Evolutionary conservation across 805 yeast genomes (phyloP), one percentile per base, ranked within the genome.

Genomic region (Saccharomycodes ludwigii): DNA sequence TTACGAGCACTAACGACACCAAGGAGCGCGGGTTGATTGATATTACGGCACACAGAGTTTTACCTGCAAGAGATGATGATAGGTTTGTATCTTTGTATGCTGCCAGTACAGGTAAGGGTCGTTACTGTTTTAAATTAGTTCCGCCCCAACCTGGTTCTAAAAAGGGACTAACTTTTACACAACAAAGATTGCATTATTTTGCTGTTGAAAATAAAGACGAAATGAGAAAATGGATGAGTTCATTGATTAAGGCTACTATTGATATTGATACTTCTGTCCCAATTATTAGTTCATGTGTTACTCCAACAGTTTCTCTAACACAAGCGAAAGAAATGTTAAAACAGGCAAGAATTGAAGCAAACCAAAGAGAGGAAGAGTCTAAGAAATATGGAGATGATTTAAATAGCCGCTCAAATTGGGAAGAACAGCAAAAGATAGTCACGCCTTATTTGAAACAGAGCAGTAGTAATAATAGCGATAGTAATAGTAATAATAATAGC

Each of bases 111-210:
- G 95, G 96, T 6, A 77, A 81, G 27, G 97, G 97, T n/a, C 67
- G 94, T 24, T 82, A 73, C 50, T 84, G 95, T 47, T 88, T 91
- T 63, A 86, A 86, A 54, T 54, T 91, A 9, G 73, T 86, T 3
- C 99, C 99, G 7, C 99, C 99, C 1, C 94, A 94, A 2, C 97
- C 97, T 0, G 99, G 99, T 0, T 82, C 88, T 32, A 76, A 78
- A 42, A 88, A 86, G 58, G 97, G 97, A 0, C 70, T 91, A 35
- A 86, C 95, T 0, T 91, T 91, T 54, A 91, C 99, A 0, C 95
- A 86, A 41, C 98, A 95, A 18, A 83, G 85, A 42, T 81, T 85
- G 6, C 98, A 91, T 48, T 91, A 79, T 54, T 91, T 91, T 66
- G 96, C 97, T 0, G 95, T 88, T 27, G 96, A 91, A 30, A 68